Evolutionary conservation across 805 yeast genomes (phyloP).

Genomic region (Suhomyces sp.): DNA sequence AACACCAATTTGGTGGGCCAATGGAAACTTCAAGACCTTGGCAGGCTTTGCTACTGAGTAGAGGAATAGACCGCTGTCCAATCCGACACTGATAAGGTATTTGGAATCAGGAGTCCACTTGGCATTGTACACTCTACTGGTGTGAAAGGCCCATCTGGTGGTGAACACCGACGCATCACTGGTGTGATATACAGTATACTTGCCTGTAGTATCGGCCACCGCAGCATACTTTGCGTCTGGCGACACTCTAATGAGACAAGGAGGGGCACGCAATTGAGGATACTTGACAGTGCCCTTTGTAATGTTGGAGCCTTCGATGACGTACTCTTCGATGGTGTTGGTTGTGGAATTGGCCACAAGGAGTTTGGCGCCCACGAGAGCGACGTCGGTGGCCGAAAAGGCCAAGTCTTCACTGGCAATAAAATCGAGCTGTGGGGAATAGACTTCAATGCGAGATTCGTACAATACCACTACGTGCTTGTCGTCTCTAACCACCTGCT

Average conservation of each 20-base stretch:
- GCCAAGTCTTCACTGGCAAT: constrained; percentile 16
- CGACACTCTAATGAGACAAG: constrained; percentile 64
- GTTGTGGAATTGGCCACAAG: constrained; percentile 30
- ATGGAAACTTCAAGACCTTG: constrained; percentile 66
- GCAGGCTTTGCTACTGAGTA: constrained; percentile 79
- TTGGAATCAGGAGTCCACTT: constrained; percentile 77
- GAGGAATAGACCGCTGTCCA: constrained; percentile 77
- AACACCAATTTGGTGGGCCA: constrained; percentile 90
- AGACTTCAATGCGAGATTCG: constrained; percentile 29
- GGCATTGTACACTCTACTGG: constrained; percentile 73
- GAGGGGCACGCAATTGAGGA: constrained; percentile 55
- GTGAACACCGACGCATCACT: constrained; percentile 59
- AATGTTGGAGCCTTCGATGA: constrained; percentile 15
- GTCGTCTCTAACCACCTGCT: constrained; percentile 26
- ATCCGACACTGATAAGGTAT: constrained; percentile 72
- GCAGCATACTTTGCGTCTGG: constrained; percentile 70
- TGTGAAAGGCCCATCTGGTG: constrained; percentile 94
- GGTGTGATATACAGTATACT: constrained; percentile 68
- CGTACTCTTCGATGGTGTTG: constrained; percentile 30
- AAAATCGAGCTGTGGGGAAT: constrained; percentile 10
- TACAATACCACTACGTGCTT: constrained; percentile 28
- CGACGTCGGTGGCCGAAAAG: constrained; percentile 25
- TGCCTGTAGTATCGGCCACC: constrained; percentile 84
- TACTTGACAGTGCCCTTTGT: constrained; percentile 31
- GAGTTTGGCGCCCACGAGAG: constrained; percentile 20